Conservation (phyloP, 169 alveolate genomes). For the Besnoitia besnoiti region DNA sequence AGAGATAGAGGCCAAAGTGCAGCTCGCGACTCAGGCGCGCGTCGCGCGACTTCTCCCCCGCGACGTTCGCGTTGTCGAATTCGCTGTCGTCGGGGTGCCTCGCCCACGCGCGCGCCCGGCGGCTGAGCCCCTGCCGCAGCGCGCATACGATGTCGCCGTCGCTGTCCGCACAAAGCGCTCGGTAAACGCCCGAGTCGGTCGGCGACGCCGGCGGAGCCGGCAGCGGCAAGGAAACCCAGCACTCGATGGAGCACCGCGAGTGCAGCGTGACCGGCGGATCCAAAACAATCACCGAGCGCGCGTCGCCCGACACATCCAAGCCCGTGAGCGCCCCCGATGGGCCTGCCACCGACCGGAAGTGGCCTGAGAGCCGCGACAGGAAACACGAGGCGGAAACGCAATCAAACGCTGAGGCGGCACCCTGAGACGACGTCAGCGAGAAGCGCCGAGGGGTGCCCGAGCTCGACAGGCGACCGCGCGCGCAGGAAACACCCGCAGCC, state of each 20-base stretch:
- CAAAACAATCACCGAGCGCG: background rate
- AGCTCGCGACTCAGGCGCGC: background rate
- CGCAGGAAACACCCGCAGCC: no score
- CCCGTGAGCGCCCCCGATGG: slow-evolving; percentile 17
- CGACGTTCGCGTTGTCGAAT: background rate
- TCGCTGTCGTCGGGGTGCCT: background rate
- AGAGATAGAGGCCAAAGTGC: background rate
- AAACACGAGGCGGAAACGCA: no score
- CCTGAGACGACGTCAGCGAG: no score
- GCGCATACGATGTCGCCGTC: background rate
- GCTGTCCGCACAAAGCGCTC: background rate
- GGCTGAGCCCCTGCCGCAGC: background rate
- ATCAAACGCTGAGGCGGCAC: no score
- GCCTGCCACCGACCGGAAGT: background rate
- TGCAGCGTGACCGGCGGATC: slow-evolving; percentile 8
- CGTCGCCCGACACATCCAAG: background rate
- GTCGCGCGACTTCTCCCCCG: background rate
- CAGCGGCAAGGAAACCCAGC: background rate
- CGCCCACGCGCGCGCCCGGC: background rate
- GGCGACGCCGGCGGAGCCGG: background rate
- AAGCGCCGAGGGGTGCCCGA: no score
- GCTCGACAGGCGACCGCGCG: no score
- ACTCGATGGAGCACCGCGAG: background rate
- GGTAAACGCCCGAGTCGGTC: background rate
- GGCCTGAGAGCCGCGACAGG: background rate